phyloP scores from a whole-genome alignment of 1,284 basidiomycete species.

The Moesziomyces globuligerus region DNA sequence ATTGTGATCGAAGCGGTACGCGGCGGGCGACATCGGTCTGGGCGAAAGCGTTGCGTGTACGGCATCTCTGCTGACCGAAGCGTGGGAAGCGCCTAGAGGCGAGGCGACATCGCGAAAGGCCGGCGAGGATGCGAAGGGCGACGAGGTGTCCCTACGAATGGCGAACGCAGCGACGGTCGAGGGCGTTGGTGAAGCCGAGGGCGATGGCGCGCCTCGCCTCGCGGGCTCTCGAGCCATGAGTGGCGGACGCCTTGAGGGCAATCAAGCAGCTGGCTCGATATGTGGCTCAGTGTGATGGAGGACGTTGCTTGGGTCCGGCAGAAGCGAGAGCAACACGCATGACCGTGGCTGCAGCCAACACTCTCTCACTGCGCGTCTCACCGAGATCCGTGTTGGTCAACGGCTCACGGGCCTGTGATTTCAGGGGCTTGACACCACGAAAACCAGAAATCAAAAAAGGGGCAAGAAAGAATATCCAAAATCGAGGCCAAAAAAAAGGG shows the following conservation, averaged over 20 bases:
- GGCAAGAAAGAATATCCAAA: too few relatives aligned
- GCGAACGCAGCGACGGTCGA: conserved; percentile 23
- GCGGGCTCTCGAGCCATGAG: conserved; percentile 23
- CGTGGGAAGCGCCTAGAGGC: conserved; percentile 30
- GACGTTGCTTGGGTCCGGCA: background rate
- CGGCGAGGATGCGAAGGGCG: conserved; percentile 17
- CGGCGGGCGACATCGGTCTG: conserved; percentile 23
- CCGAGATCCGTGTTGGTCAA: background rate
- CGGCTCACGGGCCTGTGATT: background rate
- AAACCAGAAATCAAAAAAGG: too few relatives aligned
- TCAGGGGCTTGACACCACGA: background rate
- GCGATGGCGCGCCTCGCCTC: conserved; percentile 26
- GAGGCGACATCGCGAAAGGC: conserved; percentile 29
- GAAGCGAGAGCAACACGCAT: background rate
- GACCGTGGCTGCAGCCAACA: background rate
- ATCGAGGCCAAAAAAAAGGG: too few relatives aligned
- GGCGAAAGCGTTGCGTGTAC: conserved; percentile 33
- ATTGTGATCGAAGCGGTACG: conserved; percentile 15
- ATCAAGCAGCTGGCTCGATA: background rate
- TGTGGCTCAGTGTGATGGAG: background rate
- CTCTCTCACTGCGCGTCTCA: background rate
- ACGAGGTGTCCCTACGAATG: conserved; percentile 15
- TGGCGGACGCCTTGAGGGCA: background rate
- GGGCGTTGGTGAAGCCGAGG: conserved; percentile 32
- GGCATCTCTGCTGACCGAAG: conserved; percentile 30